Evolutionary conservation across 148 eudicot species (phyloP).

Genomic region (Camellia granthamiana): DNA sequence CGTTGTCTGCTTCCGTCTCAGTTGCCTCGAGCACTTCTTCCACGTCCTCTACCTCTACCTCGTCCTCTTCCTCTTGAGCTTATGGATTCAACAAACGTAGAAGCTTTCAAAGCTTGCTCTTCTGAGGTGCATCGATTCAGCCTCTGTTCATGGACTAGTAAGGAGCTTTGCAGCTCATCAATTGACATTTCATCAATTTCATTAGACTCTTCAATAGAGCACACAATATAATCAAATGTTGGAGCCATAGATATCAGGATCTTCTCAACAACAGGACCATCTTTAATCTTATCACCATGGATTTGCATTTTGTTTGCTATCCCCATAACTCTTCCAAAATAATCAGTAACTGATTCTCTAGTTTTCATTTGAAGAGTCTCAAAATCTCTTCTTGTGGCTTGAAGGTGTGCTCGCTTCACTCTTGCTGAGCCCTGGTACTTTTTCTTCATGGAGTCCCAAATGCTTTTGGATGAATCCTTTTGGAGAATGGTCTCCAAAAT

Average conservation of each 20-base stretch:
- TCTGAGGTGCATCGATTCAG: background rate
- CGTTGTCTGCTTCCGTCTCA: background rate
- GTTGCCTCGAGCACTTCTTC: background rate
- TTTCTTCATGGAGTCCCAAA: slow-evolving; percentile 15
- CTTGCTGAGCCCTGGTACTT: slow-evolving; percentile 13
- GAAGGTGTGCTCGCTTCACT: slow-evolving; percentile 20
- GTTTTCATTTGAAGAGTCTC: background rate
- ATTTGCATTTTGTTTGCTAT: background rate
- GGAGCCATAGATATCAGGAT: background rate
- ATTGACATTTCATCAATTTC: background rate
- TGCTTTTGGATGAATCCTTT: slow-evolving; percentile 6
- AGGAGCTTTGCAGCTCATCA: background rate
- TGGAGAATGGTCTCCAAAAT: slow-evolving; percentile 11
- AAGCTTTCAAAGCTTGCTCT: slow-evolving; percentile 4
- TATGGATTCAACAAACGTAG: background rate
- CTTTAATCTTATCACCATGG: background rate
- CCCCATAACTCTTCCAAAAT: background rate
- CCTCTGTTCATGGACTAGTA: slow-evolving; percentile 2
- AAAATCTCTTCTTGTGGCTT: background rate
- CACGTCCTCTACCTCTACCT: background rate
- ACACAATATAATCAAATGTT: background rate
- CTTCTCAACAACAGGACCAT: background rate
- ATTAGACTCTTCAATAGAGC: background rate
- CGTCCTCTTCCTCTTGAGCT: slow-evolving; percentile 3
- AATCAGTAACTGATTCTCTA: background rate